Evolutionary conservation across 1,139 yeast genomes (phyloP), one percentile per base, ranked within the genome.

Genomic region (Scheffersomyces stambukii): DNA sequence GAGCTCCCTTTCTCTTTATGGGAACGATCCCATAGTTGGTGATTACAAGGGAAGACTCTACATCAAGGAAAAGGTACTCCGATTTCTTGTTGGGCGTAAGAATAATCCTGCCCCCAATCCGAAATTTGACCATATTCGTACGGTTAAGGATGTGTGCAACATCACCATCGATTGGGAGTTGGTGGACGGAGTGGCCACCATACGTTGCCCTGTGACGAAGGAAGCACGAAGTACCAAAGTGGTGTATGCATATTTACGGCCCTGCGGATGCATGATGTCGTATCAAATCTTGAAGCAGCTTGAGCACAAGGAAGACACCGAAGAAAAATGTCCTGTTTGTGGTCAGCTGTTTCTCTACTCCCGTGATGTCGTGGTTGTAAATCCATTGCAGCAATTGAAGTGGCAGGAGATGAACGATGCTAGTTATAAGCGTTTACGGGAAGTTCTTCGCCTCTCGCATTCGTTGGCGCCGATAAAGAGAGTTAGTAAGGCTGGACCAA

Each of bases 1-100:
- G 13, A 49, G 65, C 2, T 48, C 57, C 6, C 43, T 55, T 9
- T 53, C 62, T 1, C 40, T 65, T 6, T 28, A 41, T 26, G 35
- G 35, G 9, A 34, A 32, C 8, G 37, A 34, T 6, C 84, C 56
- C 4, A 60, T 85, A 3, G 84, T 81, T 5, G 74, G 88, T 17
- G 96, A 86, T 54, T 81, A 66, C 48, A 60, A 59, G 35, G 96
- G 96, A 0, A 52, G 63, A 19, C 46, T 88, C n/a, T 83, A 74
- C 50, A 73, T 78, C 40, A 84, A 83, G 42, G 88, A 81, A 37
- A 60, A 79, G 20, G 52, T 84, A 0, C 43, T 88, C 9, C 81
- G 80, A 43, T 66, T 70, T 48, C 49, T 83, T 11, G 50, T 81
- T 3, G 59, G 58, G 16, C 58, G 57, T 12, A 41, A 41, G 23